phyloP scores from a whole-genome alignment of 2,329 filamentous ascomycete species.

The Fusarium setosum region DNA sequence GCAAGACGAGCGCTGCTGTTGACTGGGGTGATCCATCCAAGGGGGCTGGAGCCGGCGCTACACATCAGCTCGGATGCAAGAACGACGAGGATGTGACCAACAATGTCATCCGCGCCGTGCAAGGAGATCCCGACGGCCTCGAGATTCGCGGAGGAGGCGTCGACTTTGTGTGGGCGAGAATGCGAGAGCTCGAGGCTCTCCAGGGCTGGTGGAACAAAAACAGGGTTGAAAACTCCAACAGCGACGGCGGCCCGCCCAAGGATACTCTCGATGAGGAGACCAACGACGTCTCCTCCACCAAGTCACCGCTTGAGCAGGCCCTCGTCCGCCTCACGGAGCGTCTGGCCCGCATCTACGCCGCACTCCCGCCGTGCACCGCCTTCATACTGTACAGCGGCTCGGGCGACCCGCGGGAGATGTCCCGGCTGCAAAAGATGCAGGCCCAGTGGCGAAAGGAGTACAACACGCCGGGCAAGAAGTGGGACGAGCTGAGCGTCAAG shows the following conservation, averaged over 20 bases:
- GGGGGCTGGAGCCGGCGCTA: constrained; percentile 67
- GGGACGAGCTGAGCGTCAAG: constrained; percentile 73
- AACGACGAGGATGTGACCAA: constrained; percentile 69
- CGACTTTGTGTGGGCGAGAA: constrained; percentile 74
- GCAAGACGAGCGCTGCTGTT: constrained; percentile 78
- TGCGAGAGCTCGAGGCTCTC: constrained; percentile 73
- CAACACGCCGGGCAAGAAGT: constrained; percentile 71
- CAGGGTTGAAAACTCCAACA: constrained; percentile 51
- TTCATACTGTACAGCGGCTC: constrained; percentile 74
- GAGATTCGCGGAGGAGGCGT: constrained; percentile 70
- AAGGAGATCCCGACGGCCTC: constrained; percentile 67
- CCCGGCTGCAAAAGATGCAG: constrained; percentile 69
- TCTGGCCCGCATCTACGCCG: constrained; percentile 65
- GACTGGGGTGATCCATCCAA: constrained; percentile 87
- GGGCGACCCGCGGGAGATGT: constrained; percentile 76
- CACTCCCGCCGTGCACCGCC: constrained; percentile 72
- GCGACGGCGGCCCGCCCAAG: constrained; percentile 49
- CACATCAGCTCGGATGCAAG: constrained; percentile 66
- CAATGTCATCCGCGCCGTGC: constrained; percentile 67
- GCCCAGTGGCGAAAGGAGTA: constrained; percentile 72
- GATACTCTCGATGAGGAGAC: constrained; percentile 21
- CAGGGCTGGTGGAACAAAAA: constrained; percentile 77
- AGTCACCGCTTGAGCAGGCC: constrained; percentile 56
- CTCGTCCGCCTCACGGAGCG: constrained; percentile 59
- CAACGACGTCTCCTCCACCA: constrained; percentile 13